phyloP scores from a whole-genome alignment of 495 filamentous ascomycete species.

The Viridothelium virens region DNA sequence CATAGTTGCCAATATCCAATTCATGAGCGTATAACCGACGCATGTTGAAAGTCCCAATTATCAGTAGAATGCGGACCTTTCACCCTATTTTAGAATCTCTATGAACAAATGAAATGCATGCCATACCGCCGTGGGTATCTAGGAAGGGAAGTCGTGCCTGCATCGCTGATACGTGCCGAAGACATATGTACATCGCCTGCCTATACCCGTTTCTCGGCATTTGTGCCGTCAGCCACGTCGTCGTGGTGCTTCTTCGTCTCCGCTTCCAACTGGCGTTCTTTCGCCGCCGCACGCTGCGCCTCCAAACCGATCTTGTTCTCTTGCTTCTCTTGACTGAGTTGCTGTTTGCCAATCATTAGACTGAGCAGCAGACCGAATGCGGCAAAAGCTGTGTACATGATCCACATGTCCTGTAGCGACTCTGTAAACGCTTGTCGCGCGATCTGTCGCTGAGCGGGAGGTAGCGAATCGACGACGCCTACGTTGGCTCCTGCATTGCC shows the following conservation, averaged over 20 bases:
- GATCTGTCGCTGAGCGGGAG: slow-evolving; percentile 27
- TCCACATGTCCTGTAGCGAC: slow-evolving; percentile 43
- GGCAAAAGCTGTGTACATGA: slow-evolving; percentile 38
- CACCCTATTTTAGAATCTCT: neutral
- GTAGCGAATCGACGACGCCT: slow-evolving; percentile 35
- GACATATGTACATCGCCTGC: neutral
- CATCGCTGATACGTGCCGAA: neutral
- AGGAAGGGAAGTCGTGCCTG: neutral
- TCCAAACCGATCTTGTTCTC: slow-evolving; percentile 39
- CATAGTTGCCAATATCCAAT: neutral
- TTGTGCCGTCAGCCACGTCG: neutral
- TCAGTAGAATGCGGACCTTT: neutral
- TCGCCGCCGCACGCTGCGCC: slow-evolving; percentile 30
- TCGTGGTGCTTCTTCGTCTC: slow-evolving; percentile 21
- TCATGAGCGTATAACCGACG: neutral
- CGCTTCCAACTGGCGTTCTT: slow-evolving; percentile 23
- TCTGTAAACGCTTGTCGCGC: slow-evolving; percentile 37
- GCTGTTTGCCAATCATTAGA: slow-evolving; percentile 36
- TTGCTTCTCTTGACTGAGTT: slow-evolving; percentile 28
- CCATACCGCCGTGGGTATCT: neutral
- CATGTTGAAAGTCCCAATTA: neutral
- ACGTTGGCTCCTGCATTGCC: slow-evolving; percentile 41
- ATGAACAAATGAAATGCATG: neutral
- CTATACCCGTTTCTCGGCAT: neutral
- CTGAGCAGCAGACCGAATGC: slow-evolving; percentile 33